Conservation (phyloP, 1,284 basidiomycete genomes). For the Irpex sp. region DNA sequence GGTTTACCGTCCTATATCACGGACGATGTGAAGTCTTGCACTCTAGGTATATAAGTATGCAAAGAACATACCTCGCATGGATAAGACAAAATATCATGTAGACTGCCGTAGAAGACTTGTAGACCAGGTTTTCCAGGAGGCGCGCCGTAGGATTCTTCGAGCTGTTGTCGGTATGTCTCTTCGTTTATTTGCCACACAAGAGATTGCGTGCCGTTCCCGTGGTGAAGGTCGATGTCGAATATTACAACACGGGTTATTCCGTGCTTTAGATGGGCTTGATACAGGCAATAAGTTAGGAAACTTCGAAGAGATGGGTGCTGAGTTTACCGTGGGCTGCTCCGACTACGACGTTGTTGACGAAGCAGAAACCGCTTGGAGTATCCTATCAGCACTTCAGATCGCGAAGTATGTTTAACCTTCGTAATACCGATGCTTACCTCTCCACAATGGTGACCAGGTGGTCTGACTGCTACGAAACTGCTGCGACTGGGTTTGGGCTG, state of each 20-base stretch:
- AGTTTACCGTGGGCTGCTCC: conserved; percentile 81
- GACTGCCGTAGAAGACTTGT: conserved; percentile 80
- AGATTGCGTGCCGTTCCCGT: conserved; percentile 92
- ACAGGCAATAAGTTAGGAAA: background rate
- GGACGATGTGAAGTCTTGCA: background rate
- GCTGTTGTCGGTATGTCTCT: conserved; percentile 66
- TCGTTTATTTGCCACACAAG: conserved; percentile 91
- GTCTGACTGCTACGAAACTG: conserved; percentile 81
- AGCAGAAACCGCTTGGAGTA: conserved; percentile 87
- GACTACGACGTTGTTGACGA: conserved; percentile 90
- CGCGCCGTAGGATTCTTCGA: conserved; percentile 41
- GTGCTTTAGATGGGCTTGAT: conserved; percentile 56
- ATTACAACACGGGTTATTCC: conserved; percentile 78
- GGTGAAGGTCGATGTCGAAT: conserved; percentile 93
- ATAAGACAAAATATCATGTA: conserved; percentile 89
- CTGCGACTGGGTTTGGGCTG: conserved; percentile 25
- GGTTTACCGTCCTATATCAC: conserved; percentile 70
- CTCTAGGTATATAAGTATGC: background rate
- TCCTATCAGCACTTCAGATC: conserved; percentile 30
- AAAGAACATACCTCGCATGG: conserved; percentile 73
- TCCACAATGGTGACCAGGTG: conserved; percentile 90
- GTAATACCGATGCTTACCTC: conserved; percentile 31
- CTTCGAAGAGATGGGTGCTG: background rate
- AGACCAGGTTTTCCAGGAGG: conserved; percentile 43
- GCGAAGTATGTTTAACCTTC: too few species aligned